Conservation (phyloP, 176 grass and related monocot species). For the Zea luxurians region DNA sequence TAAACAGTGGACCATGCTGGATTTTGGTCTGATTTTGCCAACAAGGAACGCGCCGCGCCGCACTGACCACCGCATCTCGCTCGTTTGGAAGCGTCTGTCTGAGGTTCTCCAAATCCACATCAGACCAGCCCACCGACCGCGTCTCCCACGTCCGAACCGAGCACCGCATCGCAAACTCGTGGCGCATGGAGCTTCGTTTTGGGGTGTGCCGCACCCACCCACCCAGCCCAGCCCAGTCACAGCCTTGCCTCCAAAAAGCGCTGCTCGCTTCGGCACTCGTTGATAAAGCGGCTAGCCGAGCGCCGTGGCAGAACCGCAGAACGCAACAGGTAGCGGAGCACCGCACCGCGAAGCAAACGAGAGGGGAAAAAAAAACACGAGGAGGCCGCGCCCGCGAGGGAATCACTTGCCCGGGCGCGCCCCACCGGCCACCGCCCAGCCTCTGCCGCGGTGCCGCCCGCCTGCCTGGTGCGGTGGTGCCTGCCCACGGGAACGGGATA, state of each 20-base stretch:
- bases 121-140: not conserved
- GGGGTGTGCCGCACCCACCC: not conserved
- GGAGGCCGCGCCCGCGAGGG: not conserved
- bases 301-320: not conserved
- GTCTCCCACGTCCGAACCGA: not conserved
- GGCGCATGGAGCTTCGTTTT: not conserved
- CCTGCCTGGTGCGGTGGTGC: not conserved
- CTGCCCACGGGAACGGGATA: slow-evolving; percentile 27
- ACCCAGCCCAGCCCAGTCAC: not conserved
- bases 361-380: not conserved
- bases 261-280: not conserved
- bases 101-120: not conserved
- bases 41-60: not conserved
- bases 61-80: not conserved
- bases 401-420: slow-evolving; percentile 24
- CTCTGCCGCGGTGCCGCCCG: not conserved
- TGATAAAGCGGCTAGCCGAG: not conserved
- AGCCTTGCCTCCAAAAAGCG: not conserved
- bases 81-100: not conserved
- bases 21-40: not conserved
- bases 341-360: slow-evolving; percentile 22
- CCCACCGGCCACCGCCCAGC: not conserved
- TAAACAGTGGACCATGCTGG: not conserved
- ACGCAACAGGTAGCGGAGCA: not conserved
- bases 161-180: not conserved